phyloP scores from a whole-genome alignment of 768 basidiomycete genomes.

The Tulasnella sp. region DNA sequence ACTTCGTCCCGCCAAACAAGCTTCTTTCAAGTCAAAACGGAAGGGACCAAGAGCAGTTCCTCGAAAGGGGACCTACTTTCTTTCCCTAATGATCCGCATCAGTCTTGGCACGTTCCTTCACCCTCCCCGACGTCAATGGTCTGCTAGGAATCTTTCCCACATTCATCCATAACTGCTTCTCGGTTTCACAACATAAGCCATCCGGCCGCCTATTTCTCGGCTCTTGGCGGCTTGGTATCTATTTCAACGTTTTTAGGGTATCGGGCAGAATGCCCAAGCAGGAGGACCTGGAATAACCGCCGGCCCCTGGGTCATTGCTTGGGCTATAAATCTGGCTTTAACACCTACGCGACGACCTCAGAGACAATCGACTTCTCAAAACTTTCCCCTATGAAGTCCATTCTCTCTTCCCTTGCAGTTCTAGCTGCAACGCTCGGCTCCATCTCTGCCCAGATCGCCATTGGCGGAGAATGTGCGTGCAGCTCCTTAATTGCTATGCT shows the following conservation, averaged over 20 bases:
- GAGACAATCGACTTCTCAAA: not conserved
- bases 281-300: not conserved
- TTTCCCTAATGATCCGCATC: conserved; percentile 9
- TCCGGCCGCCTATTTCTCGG: not conserved
- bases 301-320: not conserved
- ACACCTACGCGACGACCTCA: not conserved
- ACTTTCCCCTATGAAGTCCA: conserved; percentile 4
- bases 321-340: not conserved
- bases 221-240: not conserved
- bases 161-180: not conserved
- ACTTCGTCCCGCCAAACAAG: not conserved
- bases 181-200: not conserved
- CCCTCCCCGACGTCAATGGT: not conserved
- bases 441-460: not conserved
- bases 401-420: not conserved
- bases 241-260: not conserved
- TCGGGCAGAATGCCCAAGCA: conserved; percentile 1
- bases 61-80: not conserved
- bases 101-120: not conserved
- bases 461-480: not conserved
- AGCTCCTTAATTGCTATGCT: not conserved
- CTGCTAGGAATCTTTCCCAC: not conserved
- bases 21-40: not conserved
- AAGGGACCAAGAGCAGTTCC: not conserved
- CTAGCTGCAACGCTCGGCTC: not conserved